Evolutionary conservation across 208 protist genomes (phyloP), one percentile per base, ranked within the genome.

Genomic region (Balamuthia mandrillaris): DNA sequence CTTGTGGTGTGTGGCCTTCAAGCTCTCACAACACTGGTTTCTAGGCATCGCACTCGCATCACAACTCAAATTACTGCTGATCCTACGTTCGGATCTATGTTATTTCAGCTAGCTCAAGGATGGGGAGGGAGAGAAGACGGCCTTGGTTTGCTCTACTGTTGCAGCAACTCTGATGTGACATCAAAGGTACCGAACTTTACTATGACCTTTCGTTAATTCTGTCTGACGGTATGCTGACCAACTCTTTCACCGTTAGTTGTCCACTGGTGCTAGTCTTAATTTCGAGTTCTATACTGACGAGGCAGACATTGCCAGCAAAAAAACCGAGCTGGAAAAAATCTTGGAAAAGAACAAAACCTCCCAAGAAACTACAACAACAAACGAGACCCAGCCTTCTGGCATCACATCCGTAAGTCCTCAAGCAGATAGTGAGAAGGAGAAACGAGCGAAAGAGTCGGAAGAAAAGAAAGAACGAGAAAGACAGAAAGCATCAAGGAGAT

Each of bases 231-330:
- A 54, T n/a, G 14, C 18, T 54, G 18, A n/a, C 47, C 47, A 54
- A n/a, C 10, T 56, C n/a, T 54, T 56, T 78, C 41, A 44, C 24
- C 10, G 52, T 60, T 60, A 81, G 74, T 29, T 81, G 21, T 60
- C 74, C 2, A 52, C 63, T 12, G 74, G 74, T 24, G 49, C 74
- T 7, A 81, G 51, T 45, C 54, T 81, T 45, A 45, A 81, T 21
- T 81, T 81, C 74, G 74, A 81, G 74, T 81, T 81, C 39, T 81
- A 52, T 35, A 21, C 44, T 42, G 74, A 81, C n/a, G n/a, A n/a
- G n/a, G n/a, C n/a, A n/a, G n/a, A n/a, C n/a, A n/a, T n/a, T n/a
- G n/a, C n/a, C n/a, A n/a, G n/a, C n/a, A n/a, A n/a, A n/a, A n/a
- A n/a, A n/a, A n/a, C n/a, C n/a, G n/a, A n/a, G n/a, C n/a, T n/a